Conservation (phyloP, 78 protist genomes). For the Polysphondylium violaceum region DNA sequence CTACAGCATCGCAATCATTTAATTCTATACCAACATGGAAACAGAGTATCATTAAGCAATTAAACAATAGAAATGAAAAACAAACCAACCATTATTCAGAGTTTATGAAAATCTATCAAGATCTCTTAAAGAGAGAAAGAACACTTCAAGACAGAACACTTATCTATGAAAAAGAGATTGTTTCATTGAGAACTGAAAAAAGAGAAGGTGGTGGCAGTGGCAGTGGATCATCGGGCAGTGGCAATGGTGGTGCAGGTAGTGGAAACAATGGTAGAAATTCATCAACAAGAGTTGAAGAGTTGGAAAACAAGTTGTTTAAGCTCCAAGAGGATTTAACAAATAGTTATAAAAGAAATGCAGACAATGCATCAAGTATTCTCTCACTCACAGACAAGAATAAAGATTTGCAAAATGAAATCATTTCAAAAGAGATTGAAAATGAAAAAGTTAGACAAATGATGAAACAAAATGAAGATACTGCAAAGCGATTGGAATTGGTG, state of each 20-base stretch:
- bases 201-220: neutral
- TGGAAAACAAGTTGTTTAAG: constrained; percentile 59
- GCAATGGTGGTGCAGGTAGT: constrained; percentile 31
- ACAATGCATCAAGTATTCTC: constrained; percentile 47
- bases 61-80: constrained; percentile 39
- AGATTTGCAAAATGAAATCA: constrained; percentile 64
- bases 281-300: constrained; percentile 44
- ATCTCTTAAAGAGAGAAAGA: constrained; percentile 43
- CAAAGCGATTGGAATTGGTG: constrained; percentile 29
- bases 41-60: constrained; percentile 31
- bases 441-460: constrained; percentile 36
- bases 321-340: constrained; percentile 76
- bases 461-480: constrained; percentile 4
- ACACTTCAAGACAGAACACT: constrained; percentile 22
- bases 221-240: neutral
- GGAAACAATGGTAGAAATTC: no score
- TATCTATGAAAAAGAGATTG: constrained; percentile 64
- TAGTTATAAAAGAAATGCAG: constrained; percentile 71
- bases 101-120: neutral
- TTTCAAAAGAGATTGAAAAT: constrained; percentile 56
- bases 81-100: constrained; percentile 60
- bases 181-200: constrained; percentile 50
- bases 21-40: constrained; percentile 44
- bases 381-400: constrained; percentile 55
- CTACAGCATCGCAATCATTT: constrained; percentile 67